Evolutionary conservation across 2,329 filamentous ascomycete species (phyloP), one percentile per base, ranked within the genome.

Genomic region (Huntiella bhutanensis): DNA sequence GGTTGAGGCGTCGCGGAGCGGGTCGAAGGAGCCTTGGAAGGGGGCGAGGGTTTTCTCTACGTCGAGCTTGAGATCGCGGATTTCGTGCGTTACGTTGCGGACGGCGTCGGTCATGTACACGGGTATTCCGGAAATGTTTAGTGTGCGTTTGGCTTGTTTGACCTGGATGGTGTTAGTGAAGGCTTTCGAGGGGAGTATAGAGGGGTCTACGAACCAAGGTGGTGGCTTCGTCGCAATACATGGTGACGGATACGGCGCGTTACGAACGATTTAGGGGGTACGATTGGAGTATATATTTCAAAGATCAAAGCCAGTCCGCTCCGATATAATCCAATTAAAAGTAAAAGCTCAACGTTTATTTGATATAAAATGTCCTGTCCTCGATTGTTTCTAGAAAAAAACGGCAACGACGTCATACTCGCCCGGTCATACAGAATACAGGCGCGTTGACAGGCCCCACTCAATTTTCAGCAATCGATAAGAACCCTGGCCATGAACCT

Each of bases 51-150:
- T 75, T 47, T 75, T 73, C 35, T 74, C 69, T 32, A 88, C 80
- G 62, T 95, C 85, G 59, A 82, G 84, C 61, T 96, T 82, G 6
- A 98, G 72, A 55, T 96, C 88, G 55, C 87, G 82, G 16, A 95
- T 86, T 69, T 98, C 91, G 55, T 86, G 80, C 2, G 85, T 82
- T 42, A 93, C 81, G 15, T 77, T 75, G 48, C 87, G 86, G 46
- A 96, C 84, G 39, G 92, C 73, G 58, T 96, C 91, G 22, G 86
- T 80, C 62, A 93, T 86, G 60, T 96, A 96, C 3, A 86, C 80
- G 1, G 91, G 91, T 2, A 98, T 73, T 59, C 92, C 77, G 32
- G 78, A 67, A 47, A 98, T 75, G 53, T 83, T 81, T 62, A 91
- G 85, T 13, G 83, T 93, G 59, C 91, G 77, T 70, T 96, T 96